Evolutionary conservation across 2,329 filamentous ascomycete species (phyloP).

Genomic region (Diplodia corticola): DNA sequence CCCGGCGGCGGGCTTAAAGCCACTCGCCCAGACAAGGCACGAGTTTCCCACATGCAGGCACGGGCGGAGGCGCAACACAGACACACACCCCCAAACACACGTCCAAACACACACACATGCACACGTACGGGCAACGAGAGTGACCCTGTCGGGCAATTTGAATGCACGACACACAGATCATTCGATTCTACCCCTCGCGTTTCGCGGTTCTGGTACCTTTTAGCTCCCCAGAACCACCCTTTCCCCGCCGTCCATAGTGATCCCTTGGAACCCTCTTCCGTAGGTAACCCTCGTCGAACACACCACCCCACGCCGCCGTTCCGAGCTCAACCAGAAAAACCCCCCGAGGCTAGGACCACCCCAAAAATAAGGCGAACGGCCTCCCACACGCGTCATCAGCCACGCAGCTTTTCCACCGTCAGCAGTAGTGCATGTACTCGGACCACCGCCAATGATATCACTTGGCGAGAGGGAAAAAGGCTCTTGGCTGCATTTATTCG

Average conservation of each 20-base stretch:
- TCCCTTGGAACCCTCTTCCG: not conserved
- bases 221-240: not conserved
- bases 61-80: not conserved
- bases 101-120: not conserved
- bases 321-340: not conserved
- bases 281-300: not conserved
- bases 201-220: not conserved
- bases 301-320: not conserved
- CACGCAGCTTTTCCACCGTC: no score
- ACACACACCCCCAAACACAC: not conserved
- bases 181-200: not conserved
- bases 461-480: not conserved
- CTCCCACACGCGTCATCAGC: no score
- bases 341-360: not conserved
- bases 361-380: not conserved
- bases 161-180: not conserved
- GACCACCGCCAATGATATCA: not conserved
- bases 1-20: not conserved
- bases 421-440: not conserved
- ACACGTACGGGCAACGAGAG: not conserved
- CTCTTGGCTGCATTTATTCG: not conserved
- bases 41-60: slow-evolving; percentile 16
- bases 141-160: not conserved
- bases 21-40: slow-evolving; percentile 4
- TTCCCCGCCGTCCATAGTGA: not conserved